A percentile compares a stretch with the other conserved stretches of the same genome.
These are phyloP conservation scores for Euclidium syriacum DNA, from an alignment of 345 rosid species.

Conservation along the genomic window DNA sequence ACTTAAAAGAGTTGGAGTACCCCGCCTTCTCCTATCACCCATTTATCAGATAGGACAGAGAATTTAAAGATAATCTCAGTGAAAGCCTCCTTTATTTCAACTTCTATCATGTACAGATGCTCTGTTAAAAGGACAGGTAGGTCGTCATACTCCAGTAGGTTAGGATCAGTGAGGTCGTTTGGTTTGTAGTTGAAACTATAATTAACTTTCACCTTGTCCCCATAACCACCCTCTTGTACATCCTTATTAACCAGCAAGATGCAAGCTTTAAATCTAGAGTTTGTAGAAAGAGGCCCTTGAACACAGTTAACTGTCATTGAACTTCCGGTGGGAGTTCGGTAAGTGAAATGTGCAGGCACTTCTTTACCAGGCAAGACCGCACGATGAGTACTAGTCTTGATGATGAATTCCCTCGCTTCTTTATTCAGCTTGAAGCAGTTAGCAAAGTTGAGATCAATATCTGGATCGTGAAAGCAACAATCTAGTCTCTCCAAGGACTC, in stretches of 20 bases:
- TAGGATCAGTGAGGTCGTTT: no score
- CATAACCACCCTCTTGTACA: background rate
- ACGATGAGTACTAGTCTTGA: background rate
- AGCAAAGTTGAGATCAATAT: background rate
- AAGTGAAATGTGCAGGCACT: background rate
- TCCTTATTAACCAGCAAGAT: background rate
- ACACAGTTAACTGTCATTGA: background rate
- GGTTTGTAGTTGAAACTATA: background rate
- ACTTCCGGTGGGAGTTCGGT: background rate
- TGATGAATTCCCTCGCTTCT: background rate
- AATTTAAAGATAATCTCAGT: no score
- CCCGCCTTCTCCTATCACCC: no score
- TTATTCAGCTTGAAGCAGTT: background rate
- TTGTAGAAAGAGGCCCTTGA: background rate
- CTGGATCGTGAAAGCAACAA: background rate
- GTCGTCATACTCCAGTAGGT: no score
- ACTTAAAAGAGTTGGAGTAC: no score
- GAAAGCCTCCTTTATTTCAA: no score
- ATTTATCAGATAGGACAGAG: no score
- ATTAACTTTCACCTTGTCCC: background rate
- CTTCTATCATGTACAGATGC: no score
- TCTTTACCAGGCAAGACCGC: background rate
- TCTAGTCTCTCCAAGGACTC: background rate
- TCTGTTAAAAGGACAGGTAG: no score
- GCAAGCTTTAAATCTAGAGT: constrained; percentile 1